Percentiles rank a stretch among this genome's conserved stretches.
phyloP scores from a whole-genome alignment of 2,329 filamentous ascomycete species.

The Alternaria novae-zelandiae region DNA sequence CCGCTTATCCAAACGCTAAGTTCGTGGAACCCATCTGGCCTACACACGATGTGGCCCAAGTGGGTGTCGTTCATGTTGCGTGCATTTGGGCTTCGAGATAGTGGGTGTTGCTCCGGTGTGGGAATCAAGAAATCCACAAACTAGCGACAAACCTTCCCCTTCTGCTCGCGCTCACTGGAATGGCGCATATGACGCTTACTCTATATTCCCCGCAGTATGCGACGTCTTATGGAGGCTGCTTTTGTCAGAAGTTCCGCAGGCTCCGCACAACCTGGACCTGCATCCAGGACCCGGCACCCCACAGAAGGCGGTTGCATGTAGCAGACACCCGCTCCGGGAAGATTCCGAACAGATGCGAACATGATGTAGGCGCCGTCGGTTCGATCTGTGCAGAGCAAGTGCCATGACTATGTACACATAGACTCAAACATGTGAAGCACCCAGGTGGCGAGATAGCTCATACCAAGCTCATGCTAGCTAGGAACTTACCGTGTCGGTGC shows the following conservation, averaged over 20 bases:
- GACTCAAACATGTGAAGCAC: conserved; percentile 11
- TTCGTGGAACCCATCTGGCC: background rate
- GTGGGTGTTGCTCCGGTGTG: background rate
- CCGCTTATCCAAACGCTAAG: conserved; percentile 15
- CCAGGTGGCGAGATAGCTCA: conserved; percentile 19
- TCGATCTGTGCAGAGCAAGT: background rate
- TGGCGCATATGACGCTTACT: conserved; percentile 7
- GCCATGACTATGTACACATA: conserved; percentile 11
- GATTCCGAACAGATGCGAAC: background rate
- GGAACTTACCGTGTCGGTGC: conserved; percentile 16
- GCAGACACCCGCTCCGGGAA: background rate
- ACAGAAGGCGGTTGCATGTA: background rate
- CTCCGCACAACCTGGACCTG: conserved; percentile 3
- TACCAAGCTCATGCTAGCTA: conserved; percentile 23
- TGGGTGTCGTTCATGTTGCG: background rate
- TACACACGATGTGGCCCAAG: conserved; percentile 1
- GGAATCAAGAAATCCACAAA: background rate
- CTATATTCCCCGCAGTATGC: conserved; percentile 16
- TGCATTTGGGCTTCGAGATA: background rate
- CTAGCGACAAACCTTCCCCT: background rate
- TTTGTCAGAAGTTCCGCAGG: conserved; percentile 15
- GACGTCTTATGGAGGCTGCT: conserved; percentile 8
- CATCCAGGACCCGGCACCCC: background rate
- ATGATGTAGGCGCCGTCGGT: background rate
- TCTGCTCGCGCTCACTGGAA: background rate